phyloP scores from a whole-genome alignment of 2,329 filamentous ascomycete genomes.

The Paramyrothecium roridum region DNA sequence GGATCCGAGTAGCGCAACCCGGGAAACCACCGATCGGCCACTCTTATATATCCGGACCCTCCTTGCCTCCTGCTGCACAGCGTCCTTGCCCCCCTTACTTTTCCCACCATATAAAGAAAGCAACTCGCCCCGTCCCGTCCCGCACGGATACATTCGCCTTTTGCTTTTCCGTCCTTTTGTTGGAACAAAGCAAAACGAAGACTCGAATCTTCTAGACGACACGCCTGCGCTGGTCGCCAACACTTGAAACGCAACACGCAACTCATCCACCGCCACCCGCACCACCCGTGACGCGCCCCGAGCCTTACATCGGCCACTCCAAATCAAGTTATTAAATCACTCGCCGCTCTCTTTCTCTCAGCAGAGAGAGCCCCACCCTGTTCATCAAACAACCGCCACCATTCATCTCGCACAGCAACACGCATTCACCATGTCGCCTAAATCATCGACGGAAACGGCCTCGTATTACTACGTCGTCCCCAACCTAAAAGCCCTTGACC shows the following conservation, averaged over 20 bases:
- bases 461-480: slow-evolving; percentile 29
- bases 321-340: neutral
- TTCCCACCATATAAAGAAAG: neutral
- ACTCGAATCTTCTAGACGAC: neutral
- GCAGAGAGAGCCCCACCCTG: neutral
- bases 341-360: neutral
- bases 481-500: slow-evolving; percentile 27
- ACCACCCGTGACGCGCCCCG: neutral
- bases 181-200: neutral
- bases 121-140: neutral
- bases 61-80: too few species aligned
- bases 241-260: neutral
- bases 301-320: neutral
- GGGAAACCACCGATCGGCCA: too few species aligned
- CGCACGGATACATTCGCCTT: too few species aligned
- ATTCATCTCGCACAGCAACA: neutral
- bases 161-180: neutral
- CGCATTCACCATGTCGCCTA: neutral
- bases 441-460: neutral
- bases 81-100: neutral
- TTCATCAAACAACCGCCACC: neutral
- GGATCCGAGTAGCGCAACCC: too few species aligned
- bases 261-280: neutral
- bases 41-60: too few species aligned
- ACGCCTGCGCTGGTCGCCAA: neutral